These are phyloP conservation scores for Pythium coloratum DNA, from an alignment of 352 stramenopile genomes.

Conservation along the genomic window DNA sequence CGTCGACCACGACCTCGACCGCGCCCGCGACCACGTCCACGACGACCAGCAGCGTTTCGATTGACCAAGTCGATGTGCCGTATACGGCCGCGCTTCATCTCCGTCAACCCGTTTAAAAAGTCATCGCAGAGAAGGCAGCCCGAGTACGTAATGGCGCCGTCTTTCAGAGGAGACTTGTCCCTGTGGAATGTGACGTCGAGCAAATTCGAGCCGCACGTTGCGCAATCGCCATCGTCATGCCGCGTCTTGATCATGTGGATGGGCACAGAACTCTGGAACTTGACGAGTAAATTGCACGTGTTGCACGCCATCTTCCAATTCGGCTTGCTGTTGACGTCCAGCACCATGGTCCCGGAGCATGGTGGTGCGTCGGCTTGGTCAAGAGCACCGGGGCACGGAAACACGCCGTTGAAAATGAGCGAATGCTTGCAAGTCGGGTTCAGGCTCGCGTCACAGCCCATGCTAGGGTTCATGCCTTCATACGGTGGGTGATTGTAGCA, in stretches of 20 bases:
- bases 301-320: conserved; percentile 63
- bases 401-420: conserved; percentile 43
- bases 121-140: conserved; percentile 51
- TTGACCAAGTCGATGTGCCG: conserved; percentile 42
- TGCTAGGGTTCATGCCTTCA: conserved; percentile 28
- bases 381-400: conserved; percentile 31
- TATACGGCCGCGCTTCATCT: conserved; percentile 39
- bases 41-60: conserved; percentile 22
- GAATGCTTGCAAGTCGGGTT: conserved; percentile 49
- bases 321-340: conserved; percentile 48
- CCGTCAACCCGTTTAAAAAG: conserved; percentile 42
- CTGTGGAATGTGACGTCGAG: conserved; percentile 53
- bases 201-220: conserved; percentile 32
- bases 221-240: conserved; percentile 20
- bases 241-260: conserved; percentile 36
- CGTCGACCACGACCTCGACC: conserved; percentile 15
- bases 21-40: conserved; percentile 27
- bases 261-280: conserved; percentile 34
- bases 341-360: conserved; percentile 42
- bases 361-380: conserved; percentile 14
- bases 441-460: conserved; percentile 48
- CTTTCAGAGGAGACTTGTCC: conserved; percentile 35
- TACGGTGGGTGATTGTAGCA: conserved; percentile 55
- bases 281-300: conserved; percentile 43
- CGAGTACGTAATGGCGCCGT: conserved; percentile 30